Conservation (phyloP, 2,329 filamentous ascomycete genomes). For the Madurella fahalii region DNA sequence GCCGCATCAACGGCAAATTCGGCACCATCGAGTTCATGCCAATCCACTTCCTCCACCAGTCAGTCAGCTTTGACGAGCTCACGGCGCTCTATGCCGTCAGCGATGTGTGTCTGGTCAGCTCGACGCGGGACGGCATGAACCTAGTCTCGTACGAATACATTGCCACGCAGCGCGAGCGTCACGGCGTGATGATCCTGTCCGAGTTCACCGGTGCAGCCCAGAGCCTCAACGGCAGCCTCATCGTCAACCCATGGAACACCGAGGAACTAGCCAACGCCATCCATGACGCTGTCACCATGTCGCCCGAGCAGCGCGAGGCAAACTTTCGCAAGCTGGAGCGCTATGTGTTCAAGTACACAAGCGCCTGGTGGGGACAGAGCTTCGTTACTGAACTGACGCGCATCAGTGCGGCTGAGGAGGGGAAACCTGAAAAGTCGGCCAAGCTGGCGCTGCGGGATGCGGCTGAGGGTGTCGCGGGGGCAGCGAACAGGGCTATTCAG, state of each 20-base stretch:
- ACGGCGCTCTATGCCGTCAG: constrained; percentile 90
- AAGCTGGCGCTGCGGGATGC: constrained; percentile 15
- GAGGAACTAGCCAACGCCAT: constrained; percentile 91
- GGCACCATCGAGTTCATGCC: constrained; percentile 98
- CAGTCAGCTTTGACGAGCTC: constrained; percentile 89
- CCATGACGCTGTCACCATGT: constrained; percentile 96
- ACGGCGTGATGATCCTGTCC: constrained; percentile 91
- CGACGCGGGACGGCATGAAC: constrained; percentile 98
- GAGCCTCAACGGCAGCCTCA: constrained; percentile 85
- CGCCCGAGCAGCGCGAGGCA: constrained; percentile 74
- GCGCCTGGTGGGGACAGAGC: constrained; percentile 92
- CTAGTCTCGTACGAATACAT: constrained; percentile 98
- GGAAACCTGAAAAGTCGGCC: constrained; percentile 6
- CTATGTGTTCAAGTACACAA: constrained; percentile 97
- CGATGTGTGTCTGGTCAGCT: constrained; percentile 88
- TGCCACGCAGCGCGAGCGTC: constrained; percentile 81
- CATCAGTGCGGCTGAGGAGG: constrained; percentile 37
- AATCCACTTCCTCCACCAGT: constrained; percentile 97
- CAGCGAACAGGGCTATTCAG: constrained; percentile 16
- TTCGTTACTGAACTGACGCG: constrained; percentile 81
- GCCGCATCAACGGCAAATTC: constrained; percentile 94
- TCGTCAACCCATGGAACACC: constrained; percentile 98
- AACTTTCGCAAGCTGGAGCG: constrained; percentile 91
- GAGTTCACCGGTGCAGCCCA: constrained; percentile 96
- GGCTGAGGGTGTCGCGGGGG: constrained; percentile 16